A percentile compares a stretch with the other conserved stretches of the same genome.
phyloP scores from a whole-genome alignment of 2,329 filamentous ascomycete genomes.

The Colletotrichum magnum region DNA sequence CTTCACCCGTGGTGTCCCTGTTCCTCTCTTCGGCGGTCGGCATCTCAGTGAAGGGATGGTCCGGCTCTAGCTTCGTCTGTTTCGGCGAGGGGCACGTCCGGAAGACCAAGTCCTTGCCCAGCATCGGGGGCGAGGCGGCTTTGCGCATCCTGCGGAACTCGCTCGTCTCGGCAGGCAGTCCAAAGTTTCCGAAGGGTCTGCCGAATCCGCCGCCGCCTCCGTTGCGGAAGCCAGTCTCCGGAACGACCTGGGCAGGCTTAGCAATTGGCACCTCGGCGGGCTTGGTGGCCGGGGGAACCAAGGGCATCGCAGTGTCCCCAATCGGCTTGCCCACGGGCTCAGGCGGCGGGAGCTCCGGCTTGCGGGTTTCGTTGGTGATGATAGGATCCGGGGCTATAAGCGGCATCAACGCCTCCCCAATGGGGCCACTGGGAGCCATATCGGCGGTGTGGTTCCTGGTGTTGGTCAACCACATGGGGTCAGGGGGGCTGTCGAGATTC shows the following conservation, averaged over 20 bases:
- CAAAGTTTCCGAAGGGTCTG: constrained; percentile 59
- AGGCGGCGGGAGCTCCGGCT: constrained; percentile 29
- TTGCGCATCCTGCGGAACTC: constrained; percentile 63
- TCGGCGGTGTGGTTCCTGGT: constrained; percentile 45
- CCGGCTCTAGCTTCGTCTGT: constrained; percentile 85
- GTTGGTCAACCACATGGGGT: constrained; percentile 59
- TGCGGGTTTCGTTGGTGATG: constrained; percentile 18
- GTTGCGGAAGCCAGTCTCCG: constrained; percentile 58
- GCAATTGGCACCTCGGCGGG: constrained; percentile 42
- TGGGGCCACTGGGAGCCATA: constrained; percentile 25
- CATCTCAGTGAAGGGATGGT: constrained; percentile 71
- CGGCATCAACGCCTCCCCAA: constrained; percentile 41
- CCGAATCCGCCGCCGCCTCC: constrained; percentile 54
- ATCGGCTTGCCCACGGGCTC: constrained; percentile 22
- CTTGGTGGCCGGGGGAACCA: constrained; percentile 16
- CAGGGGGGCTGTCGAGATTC: constrained; percentile 56
- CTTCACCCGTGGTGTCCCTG: constrained; percentile 69
- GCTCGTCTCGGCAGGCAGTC: constrained; percentile 49
- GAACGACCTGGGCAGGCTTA: constrained; percentile 51
- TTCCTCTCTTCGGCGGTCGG: constrained; percentile 62
- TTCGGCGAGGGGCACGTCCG: constrained; percentile 87
- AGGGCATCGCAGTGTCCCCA: constrained; percentile 32
- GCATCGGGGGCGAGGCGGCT: constrained; percentile 84
- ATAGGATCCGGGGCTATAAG: constrained; percentile 27
- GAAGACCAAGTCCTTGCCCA: constrained; percentile 85